A percentile compares a stretch with the other conserved stretches of the same genome.
These are phyloP conservation scores for Citrus sp. DNA, from an alignment of 345 rosid genomes.

Conservation along the genomic window DNA sequence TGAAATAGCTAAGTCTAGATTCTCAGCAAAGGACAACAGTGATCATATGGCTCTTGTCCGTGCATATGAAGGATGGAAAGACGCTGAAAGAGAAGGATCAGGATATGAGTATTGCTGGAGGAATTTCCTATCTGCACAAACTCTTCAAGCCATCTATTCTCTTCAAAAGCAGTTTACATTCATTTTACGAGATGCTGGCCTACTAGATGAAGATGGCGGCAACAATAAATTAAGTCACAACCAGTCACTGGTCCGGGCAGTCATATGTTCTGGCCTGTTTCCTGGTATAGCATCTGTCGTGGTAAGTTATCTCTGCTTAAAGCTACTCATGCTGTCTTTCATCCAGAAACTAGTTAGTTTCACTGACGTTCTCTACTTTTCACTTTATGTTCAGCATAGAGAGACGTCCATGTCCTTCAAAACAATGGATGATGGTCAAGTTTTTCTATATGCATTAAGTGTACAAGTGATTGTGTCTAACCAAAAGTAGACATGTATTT, in stretches of 20 bases:
- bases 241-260: conserved; percentile 84
- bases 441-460: conserved; percentile 78
- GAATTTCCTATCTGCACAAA: conserved; percentile 91
- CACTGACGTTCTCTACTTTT: conserved; percentile 8
- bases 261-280: conserved; percentile 93
- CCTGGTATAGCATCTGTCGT: conserved; percentile 97
- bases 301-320: conserved; percentile 36
- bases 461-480: neutral
- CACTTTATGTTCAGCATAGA: conserved; percentile 58
- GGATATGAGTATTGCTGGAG: conserved; percentile 98
- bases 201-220: conserved; percentile 34
- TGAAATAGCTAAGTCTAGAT: conserved; percentile 90
- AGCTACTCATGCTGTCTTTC: neutral
- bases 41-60: conserved; percentile 99
- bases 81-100: conserved; percentile 92
- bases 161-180: conserved; percentile 83
- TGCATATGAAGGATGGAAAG: conserved; percentile 99
- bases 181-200: conserved; percentile 82
- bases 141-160: conserved; percentile 95
- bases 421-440: conserved; percentile 98
- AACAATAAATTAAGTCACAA: conserved; percentile 93
- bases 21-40: conserved; percentile 96
- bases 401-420: conserved; percentile 95
- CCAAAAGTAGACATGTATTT: neutral
- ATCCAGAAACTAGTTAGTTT: neutral